A percentile compares a stretch with the other conserved stretches of the same genome.
These are phyloP conservation scores for Pseudogymnoascus sp. DNA, from an alignment of 2,329 filamentous ascomycete genomes.

Conservation along the genomic window DNA sequence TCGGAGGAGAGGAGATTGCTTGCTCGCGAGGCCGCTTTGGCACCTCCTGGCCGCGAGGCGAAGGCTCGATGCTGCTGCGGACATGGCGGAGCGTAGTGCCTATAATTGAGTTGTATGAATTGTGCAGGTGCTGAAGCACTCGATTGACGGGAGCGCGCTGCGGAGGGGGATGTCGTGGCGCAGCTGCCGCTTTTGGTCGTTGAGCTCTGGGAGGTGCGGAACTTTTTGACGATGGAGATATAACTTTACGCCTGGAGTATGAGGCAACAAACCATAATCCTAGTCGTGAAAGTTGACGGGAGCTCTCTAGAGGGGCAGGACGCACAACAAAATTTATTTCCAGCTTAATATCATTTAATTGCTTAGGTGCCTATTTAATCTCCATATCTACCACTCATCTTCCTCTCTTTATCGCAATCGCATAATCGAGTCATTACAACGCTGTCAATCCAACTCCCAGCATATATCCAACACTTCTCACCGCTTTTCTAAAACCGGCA, in stretches of 20 bases:
- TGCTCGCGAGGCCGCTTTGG: constrained; percentile 12
- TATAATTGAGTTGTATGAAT: not conserved
- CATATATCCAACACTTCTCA: constrained; percentile 7
- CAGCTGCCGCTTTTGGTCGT: constrained; percentile 1
- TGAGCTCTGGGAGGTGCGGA: constrained; percentile 3
- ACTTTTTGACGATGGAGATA: constrained; percentile 2
- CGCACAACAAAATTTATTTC: not conserved
- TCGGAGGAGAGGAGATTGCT: constrained; percentile 4
- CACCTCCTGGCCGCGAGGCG: constrained; percentile 23
- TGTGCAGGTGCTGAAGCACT: not conserved
- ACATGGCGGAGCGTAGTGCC: constrained; percentile 18
- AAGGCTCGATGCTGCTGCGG: constrained; percentile 25
- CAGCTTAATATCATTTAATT: not conserved
- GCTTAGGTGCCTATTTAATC: not conserved
- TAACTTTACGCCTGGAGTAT: not conserved
- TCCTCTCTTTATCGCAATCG: not conserved
- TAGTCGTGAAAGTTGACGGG: not conserved
- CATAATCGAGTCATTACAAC: not conserved
- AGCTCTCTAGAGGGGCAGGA: not conserved
- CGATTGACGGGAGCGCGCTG: constrained; percentile 1
- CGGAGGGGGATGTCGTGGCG: not conserved
- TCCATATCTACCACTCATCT: not conserved
- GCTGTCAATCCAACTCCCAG: not conserved
- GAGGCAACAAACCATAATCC: not conserved
- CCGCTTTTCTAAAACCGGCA: not conserved